Evolutionary conservation across 2,329 filamentous ascomycete genomes (phyloP).

Genomic region (Drechslera avenae): DNA sequence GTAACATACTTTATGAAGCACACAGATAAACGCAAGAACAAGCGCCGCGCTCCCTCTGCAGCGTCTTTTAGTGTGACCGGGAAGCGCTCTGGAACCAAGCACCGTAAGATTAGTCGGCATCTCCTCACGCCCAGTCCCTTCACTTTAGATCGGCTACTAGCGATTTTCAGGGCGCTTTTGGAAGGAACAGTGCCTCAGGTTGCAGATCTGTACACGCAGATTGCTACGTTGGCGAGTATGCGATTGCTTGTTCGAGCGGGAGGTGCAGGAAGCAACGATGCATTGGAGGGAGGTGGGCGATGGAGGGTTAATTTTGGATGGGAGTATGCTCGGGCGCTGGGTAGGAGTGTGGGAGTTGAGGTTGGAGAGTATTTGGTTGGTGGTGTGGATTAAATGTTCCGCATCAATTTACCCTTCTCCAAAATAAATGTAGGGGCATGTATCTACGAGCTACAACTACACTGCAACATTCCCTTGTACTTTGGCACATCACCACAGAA

Average conservation of each 20-base stretch:
- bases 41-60: conserved; percentile 47
- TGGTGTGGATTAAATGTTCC: conserved; percentile 35
- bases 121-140: conserved; percentile 78
- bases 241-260: conserved; percentile 68
- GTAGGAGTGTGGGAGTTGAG: conserved; percentile 76
- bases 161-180: conserved; percentile 73
- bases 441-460: conserved; percentile 80
- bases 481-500: conserved; percentile 87
- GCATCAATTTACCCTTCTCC: too few species aligned
- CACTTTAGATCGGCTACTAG: conserved; percentile 76
- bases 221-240: conserved; percentile 75
- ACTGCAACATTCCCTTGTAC: conserved; percentile 81
- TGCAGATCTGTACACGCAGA: conserved; percentile 57
- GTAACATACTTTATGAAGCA: conserved; percentile 75
- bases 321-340: conserved; percentile 74
- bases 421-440: too few species aligned
- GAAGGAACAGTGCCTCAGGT: conserved; percentile 52
- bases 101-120: conserved; percentile 76
- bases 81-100: conserved; percentile 50
- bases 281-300: conserved; percentile 70
- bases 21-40: conserved; percentile 57
- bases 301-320: conserved; percentile 81
- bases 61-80: conserved; percentile 14
- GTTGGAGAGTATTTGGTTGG: conserved; percentile 67
- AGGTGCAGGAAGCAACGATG: conserved; percentile 60